Evolutionary conservation across 495 filamentous ascomycete genomes (phyloP).

Genomic region (Penicillium ochrochloron): DNA sequence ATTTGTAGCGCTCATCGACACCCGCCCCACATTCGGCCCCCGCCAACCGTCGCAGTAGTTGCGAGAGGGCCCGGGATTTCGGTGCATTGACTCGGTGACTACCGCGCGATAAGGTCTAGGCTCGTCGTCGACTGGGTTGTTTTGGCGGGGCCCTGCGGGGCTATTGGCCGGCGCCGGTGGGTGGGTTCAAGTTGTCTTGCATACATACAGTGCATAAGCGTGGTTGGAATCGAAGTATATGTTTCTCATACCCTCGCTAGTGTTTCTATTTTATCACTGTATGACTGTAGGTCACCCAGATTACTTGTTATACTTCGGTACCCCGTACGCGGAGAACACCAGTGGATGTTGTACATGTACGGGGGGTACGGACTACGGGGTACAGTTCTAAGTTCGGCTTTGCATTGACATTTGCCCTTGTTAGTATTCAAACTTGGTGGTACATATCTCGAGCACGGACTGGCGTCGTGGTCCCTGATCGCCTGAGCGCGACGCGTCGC

Average conservation of each 20-base stretch:
- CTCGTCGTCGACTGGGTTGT: conserved; percentile 17
- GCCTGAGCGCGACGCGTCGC: conserved; percentile 17
- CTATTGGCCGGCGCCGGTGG: conserved; percentile 10
- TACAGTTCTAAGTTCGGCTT: neutral
- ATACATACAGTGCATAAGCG: conserved; percentile 29
- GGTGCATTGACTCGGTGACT: conserved; percentile 27
- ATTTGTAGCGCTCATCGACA: conserved; percentile 5
- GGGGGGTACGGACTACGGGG: neutral
- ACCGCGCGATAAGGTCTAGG: conserved; percentile 31
- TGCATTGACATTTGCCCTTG: too few relatives aligned
- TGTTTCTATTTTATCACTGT: conserved; percentile 4
- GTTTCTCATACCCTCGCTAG: conserved; percentile 12
- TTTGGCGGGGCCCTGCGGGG: conserved; percentile 1
- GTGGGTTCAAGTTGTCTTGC: conserved; percentile 7
- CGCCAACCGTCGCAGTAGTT: conserved; percentile 25
- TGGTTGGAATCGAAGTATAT: conserved; percentile 12
- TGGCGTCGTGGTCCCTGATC: conserved; percentile 19
- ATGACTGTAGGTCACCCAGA: neutral
- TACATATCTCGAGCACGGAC: conserved; percentile 18
- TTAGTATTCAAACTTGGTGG: too few relatives aligned
- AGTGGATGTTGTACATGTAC: neutral
- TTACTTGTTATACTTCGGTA: neutral
- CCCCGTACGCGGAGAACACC: conserved; percentile 2
- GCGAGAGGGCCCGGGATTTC: conserved; percentile 19
- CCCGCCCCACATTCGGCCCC: conserved; percentile 22